Conservation (phyloP, 164 flowering plant species). For the Magnolia changhungtana region DNA sequence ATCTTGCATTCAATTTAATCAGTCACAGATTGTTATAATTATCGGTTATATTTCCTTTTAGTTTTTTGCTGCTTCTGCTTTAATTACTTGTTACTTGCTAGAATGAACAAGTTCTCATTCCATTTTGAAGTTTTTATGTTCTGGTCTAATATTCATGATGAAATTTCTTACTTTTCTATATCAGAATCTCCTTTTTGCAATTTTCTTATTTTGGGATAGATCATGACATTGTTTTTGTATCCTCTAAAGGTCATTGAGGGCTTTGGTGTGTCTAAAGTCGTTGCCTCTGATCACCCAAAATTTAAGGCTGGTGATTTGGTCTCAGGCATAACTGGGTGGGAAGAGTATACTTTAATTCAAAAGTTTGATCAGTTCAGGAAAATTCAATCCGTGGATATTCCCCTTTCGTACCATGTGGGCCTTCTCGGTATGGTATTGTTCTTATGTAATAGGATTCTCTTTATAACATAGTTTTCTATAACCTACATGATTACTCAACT, state of each 20-base stretch:
- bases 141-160: background rate
- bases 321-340: conserved; percentile 74
- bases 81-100: background rate
- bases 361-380: conserved; percentile 44
- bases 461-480: no score
- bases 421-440: conserved; percentile 59
- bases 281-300: conserved; percentile 59
- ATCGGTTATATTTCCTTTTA: no score
- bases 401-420: conserved; percentile 69
- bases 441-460: background rate
- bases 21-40: background rate
- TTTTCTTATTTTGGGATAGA: background rate
- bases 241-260: conserved; percentile 63
- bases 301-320: conserved; percentile 63
- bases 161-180: background rate
- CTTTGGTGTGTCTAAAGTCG: conserved; percentile 67
- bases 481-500: background rate
- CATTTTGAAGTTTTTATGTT: background rate
- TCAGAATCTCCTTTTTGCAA: background rate
- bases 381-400: conserved; percentile 47
- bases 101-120: background rate
- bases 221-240: background rate
- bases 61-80: background rate
- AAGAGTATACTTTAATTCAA: conserved; percentile 60
- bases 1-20: background rate